Base-by-base conservation (phyloP, 805 yeast species). In the Candida silvatica region DNA sequence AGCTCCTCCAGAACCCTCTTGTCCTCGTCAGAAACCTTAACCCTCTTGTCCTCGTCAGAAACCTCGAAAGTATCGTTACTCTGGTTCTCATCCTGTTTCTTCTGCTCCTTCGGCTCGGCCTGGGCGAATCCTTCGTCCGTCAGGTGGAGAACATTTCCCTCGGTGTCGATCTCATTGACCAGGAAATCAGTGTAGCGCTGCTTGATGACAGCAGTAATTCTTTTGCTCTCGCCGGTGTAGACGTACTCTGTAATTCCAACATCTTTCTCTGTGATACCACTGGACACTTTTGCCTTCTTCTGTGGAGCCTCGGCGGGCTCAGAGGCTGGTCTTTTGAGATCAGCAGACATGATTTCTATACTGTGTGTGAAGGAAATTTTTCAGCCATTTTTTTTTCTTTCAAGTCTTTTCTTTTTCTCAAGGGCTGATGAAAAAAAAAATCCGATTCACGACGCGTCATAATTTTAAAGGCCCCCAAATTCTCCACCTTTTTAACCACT, bases 111-210 rank as follows among this genome's bases (percentile, higher is more conserved):
- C 54, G 61, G 42, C 44, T 56, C 43, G 47, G 59, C 39, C 46
- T 62, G 73, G 43, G 56, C 52, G 29, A 80, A 62, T 4, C 97
- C 96, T 36, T 75, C 72, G 49, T 88, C 95, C 7, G 61, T 54
- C 41, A 92, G 64, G 54, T 79, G 88, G 9, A 88, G 71, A 2
- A 87, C 95, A 2, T 71, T 59, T 1, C 84, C 94, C 17, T 72
- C 60, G 20, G 59, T 46, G 40, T 68, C 80, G 37, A 92, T 80
- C 57, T 92, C 99, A 57, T 87, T 85, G 30, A 92, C 99, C 52
- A 85, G 69, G 54, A 92, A 92, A 54, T 92, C 99, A 9, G 95
- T 80, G 58, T 87, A 88, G 41, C 96, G 66, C 51, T 84, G 94
- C 56, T 92, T 92, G 47, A 92, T 65, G 11, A 71, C 67, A 3